phyloP scores from a whole-genome alignment of 2,329 filamentous ascomycete species.

The Pezicula neosporulosa region DNA sequence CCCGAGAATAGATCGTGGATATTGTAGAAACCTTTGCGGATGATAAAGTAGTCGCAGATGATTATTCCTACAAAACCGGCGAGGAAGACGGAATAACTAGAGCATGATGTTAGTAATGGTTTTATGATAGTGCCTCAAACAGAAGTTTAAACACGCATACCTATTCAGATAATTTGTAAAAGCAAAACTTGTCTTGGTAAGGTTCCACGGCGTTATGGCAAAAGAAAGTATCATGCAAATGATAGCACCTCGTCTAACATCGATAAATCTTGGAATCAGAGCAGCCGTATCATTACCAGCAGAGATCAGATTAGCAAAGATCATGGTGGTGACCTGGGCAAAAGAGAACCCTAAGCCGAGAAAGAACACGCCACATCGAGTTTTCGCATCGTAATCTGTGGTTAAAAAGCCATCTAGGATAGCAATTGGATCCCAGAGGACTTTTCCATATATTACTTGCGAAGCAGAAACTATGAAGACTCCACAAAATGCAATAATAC shows the following conservation, averaged over 20 bases:
- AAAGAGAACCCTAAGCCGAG: conserved; percentile 15
- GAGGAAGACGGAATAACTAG: neutral
- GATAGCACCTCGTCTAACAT: conserved; percentile 40
- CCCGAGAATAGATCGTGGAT: neutral
- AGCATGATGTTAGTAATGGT: neutral
- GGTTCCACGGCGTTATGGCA: conserved; percentile 37
- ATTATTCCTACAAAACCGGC: neutral
- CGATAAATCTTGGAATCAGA: conserved; percentile 44
- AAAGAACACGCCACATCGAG: conserved; percentile 12
- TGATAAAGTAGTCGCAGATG: neutral
- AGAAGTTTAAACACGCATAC: neutral
- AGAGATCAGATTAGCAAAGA: conserved; percentile 31
- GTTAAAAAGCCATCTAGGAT: neutral
- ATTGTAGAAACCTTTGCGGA: neutral
- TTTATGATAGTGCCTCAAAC: neutral
- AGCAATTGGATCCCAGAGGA: conserved; percentile 1
- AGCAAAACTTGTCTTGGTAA: neutral
- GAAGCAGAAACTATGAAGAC: conserved; percentile 14
- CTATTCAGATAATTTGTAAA: neutral
- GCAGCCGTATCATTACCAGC: conserved; percentile 35
- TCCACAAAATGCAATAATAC: conserved; percentile 5
- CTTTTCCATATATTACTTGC: conserved; percentile 5
- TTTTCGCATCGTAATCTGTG: conserved; percentile 12
- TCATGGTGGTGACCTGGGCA: conserved; percentile 29
- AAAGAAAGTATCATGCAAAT: conserved; percentile 36